These are phyloP conservation scores for Pilaira anomala DNA, from an alignment of 192 early-diverging fungal species.

Conservation along the genomic window DNA sequence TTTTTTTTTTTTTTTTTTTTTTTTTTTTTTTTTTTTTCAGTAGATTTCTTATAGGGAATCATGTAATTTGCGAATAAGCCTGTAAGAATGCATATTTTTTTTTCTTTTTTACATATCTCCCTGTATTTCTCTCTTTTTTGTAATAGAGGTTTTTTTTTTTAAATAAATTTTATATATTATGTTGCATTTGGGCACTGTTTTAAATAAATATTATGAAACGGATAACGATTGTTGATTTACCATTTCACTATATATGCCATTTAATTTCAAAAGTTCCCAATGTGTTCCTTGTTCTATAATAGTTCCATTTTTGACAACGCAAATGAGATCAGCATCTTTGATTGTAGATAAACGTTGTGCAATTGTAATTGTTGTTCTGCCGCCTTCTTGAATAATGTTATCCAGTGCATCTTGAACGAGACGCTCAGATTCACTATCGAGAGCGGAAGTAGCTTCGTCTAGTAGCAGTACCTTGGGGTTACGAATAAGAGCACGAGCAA, in stretches of 20 bases:
- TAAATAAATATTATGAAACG: neutral
- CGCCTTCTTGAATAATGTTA: slow-evolving; percentile 52
- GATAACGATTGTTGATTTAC: slow-evolving; percentile 60
- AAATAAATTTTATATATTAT: too few relatives aligned
- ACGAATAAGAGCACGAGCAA: slow-evolving; percentile 83
- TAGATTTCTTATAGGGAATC: too few relatives aligned
- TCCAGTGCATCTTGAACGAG: slow-evolving; percentile 70
- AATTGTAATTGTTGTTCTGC: slow-evolving; percentile 72
- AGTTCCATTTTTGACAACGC: slow-evolving; percentile 68
- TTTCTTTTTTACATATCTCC: too few relatives aligned
- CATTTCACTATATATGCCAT: slow-evolving; percentile 58
- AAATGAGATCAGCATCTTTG: slow-evolving; percentile 80
- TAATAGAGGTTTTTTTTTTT: too few relatives aligned
- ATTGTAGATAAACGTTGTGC: slow-evolving; percentile 77
- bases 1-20: too few relatives aligned
- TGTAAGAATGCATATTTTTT: too few relatives aligned
- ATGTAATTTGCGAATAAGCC: too few relatives aligned
- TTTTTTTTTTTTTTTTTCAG: too few relatives aligned
- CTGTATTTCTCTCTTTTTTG: too few relatives aligned
- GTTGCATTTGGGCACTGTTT: too few relatives aligned
- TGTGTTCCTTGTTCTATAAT: slow-evolving; percentile 76
- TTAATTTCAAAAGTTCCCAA: slow-evolving; percentile 62
- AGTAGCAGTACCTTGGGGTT: slow-evolving; percentile 80
- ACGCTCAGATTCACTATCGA: slow-evolving; percentile 68
- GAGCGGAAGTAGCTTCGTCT: slow-evolving; percentile 78